Conservation (phyloP, 2,329 filamentous ascomycete species). For the Byssochlamys sp. region DNA sequence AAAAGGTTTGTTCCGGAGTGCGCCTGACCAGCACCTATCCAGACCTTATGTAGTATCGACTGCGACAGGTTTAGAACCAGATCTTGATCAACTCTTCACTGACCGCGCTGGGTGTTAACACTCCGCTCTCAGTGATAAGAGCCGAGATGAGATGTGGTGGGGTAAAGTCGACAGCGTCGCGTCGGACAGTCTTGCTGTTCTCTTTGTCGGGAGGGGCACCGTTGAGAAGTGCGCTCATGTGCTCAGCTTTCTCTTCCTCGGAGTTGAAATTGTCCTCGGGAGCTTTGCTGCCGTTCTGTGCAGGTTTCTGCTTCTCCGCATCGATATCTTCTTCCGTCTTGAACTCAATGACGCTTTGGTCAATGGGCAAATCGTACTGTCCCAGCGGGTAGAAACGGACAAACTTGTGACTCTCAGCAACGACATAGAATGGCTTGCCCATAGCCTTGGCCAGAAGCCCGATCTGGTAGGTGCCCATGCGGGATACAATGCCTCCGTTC, state of each 20-base stretch:
- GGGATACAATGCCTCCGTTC: constrained; percentile 83
- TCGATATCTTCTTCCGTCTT: constrained; percentile 46
- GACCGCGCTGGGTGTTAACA: constrained; percentile 54
- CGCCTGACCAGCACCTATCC: background rate
- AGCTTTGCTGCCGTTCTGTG: constrained; percentile 7
- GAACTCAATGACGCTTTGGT: constrained; percentile 70
- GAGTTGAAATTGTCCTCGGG: background rate
- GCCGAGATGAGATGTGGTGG: constrained; percentile 55
- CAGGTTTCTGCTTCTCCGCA: constrained; percentile 34
- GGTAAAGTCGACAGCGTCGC: constrained; percentile 39
- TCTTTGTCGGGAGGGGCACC: constrained; percentile 6
- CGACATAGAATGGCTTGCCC: constrained; percentile 76
- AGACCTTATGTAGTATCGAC: background rate
- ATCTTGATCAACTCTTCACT: constrained; percentile 61
- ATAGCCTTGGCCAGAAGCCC: constrained; percentile 65
- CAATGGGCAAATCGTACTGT: constrained; percentile 70
- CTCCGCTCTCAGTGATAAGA: constrained; percentile 56
- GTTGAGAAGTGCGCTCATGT: constrained; percentile 9
- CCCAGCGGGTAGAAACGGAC: constrained; percentile 74
- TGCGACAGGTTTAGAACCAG: constrained; percentile 32
- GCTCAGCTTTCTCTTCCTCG: constrained; percentile 6
- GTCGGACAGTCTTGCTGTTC: constrained; percentile 8
- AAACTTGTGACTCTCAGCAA: constrained; percentile 94
- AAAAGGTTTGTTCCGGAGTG: background rate
- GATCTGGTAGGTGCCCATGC: constrained; percentile 79